These are phyloP conservation scores for Coleophoma crateriformis DNA, from an alignment of 2,329 filamentous ascomycete species.

Conservation along the genomic window DNA sequence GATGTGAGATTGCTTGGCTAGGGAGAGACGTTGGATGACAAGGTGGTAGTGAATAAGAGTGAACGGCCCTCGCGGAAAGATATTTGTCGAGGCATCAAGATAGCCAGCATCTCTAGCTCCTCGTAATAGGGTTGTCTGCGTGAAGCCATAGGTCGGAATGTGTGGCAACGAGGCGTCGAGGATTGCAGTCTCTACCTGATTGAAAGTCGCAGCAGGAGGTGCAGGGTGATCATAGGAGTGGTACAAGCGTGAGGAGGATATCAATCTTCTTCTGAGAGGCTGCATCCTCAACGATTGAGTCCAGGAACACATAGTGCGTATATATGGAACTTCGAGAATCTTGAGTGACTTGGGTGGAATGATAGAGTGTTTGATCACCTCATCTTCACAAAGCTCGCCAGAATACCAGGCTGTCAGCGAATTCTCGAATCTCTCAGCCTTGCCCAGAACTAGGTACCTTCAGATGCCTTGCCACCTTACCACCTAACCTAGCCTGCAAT, in stretches of 20 bases:
- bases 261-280: too few species aligned
- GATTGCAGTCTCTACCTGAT: slow-evolving; percentile 65
- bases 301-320: too few species aligned
- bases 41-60: slow-evolving; percentile 78
- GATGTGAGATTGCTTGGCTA: slow-evolving; percentile 31
- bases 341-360: too few species aligned
- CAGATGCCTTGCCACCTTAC: too few species aligned
- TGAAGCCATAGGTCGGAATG: slow-evolving; percentile 80
- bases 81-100: slow-evolving; percentile 76
- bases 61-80: slow-evolving; percentile 76
- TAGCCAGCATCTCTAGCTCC: slow-evolving; percentile 83
- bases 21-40: slow-evolving; percentile 54
- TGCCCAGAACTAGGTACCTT: too few species aligned
- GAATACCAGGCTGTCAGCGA: too few species aligned
- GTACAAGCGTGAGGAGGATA: slow-evolving; percentile 36
- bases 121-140: slow-evolving; percentile 61
- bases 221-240: slow-evolving; percentile 68
- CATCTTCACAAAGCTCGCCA: too few species aligned
- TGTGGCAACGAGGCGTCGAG: slow-evolving; percentile 75
- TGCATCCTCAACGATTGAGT: too few species aligned
- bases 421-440: too few species aligned
- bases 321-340: too few species aligned
- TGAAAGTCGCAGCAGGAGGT: slow-evolving; percentile 53
- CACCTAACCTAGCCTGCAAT: too few species aligned
- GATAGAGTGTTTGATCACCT: too few species aligned